A percentile compares a stretch with the other conserved stretches of the same genome.
Evolutionary conservation across 257 asterid species (phyloP).

Genomic region (Fraxinus pennsylvanica): DNA sequence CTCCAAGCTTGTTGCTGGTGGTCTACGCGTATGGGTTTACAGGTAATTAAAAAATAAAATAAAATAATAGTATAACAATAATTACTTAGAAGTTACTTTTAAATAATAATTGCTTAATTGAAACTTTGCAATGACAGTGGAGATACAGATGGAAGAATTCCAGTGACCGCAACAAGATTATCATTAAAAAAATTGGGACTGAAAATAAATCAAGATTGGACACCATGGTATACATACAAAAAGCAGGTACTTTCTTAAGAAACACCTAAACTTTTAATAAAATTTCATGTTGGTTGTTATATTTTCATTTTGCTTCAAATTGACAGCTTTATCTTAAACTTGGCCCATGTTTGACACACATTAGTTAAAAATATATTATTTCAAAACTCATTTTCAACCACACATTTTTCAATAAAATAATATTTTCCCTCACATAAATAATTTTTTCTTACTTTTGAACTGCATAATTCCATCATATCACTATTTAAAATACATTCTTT

Average conservation of each 20-base stretch:
- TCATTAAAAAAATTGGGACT: constrained; percentile 57
- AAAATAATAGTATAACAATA: not conserved
- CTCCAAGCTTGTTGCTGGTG: constrained; percentile 51
- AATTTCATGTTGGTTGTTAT: not conserved
- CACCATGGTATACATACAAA: constrained; percentile 68
- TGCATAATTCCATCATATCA: too few relatives aligned
- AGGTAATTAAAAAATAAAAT: constrained; percentile 43
- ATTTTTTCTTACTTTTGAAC: too few relatives aligned
- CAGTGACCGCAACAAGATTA: constrained; percentile 66
- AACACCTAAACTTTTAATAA: not conserved
- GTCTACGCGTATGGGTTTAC: constrained; percentile 65
- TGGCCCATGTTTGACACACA: too few relatives aligned
- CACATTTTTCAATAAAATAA: too few relatives aligned
- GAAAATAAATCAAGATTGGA: constrained; percentile 51
- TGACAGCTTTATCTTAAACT: not conserved
- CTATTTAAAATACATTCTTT: too few relatives aligned
- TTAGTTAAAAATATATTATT: too few relatives aligned
- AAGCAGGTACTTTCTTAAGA: constrained; percentile 51
- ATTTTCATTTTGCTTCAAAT: not conserved
- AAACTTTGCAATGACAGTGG: constrained; percentile 44
- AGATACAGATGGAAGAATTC: constrained; percentile 75
- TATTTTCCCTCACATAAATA: too few relatives aligned
- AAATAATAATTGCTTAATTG: not conserved
- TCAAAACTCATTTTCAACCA: too few relatives aligned
- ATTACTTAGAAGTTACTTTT: not conserved